Percentiles rank a stretch among this genome's conserved stretches.
phyloP scores from a whole-genome alignment of 208 protist species.

The Acanthamoeba rhysodes region DNA sequence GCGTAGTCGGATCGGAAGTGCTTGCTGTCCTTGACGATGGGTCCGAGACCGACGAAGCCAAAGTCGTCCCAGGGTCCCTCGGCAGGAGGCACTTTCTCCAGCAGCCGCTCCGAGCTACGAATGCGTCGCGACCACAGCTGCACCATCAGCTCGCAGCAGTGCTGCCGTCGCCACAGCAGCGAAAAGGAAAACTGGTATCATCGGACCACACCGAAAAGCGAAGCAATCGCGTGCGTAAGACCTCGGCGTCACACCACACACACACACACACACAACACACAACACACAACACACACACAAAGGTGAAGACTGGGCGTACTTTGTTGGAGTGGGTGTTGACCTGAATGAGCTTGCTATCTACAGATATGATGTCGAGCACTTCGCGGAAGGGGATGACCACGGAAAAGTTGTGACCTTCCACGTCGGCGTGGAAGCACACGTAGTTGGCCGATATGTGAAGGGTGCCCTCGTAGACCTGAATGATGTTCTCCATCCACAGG shows the following conservation, averaged over 20 bases:
- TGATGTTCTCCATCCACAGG: conserved; percentile 59
- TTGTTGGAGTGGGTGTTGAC: conserved; percentile 70
- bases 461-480: conserved; percentile 67
- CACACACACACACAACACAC: background rate
- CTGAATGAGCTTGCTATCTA: conserved; percentile 69
- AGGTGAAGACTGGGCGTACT: background rate
- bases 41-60: conserved; percentile 50
- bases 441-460: conserved; percentile 66
- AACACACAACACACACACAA: background rate
- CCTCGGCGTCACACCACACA: too few species aligned
- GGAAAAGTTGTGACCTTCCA: conserved; percentile 67
- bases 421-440: conserved; percentile 54
- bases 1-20: conserved; percentile 56
- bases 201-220: too few species aligned
- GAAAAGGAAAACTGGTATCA: conserved; percentile 66
- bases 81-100: conserved; percentile 65
- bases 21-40: conserved; percentile 60
- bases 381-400: conserved; percentile 73
- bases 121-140: conserved; percentile 72
- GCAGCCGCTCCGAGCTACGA: conserved; percentile 29
- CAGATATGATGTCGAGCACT: conserved; percentile 68
- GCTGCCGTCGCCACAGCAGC: conserved; percentile 69
- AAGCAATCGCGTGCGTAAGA: too few species aligned
- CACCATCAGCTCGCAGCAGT: conserved; percentile 75
- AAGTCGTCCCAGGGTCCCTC: conserved; percentile 53